Conservation (phyloP, 768 basidiomycete species). For the Termitomyces sp. region DNA sequence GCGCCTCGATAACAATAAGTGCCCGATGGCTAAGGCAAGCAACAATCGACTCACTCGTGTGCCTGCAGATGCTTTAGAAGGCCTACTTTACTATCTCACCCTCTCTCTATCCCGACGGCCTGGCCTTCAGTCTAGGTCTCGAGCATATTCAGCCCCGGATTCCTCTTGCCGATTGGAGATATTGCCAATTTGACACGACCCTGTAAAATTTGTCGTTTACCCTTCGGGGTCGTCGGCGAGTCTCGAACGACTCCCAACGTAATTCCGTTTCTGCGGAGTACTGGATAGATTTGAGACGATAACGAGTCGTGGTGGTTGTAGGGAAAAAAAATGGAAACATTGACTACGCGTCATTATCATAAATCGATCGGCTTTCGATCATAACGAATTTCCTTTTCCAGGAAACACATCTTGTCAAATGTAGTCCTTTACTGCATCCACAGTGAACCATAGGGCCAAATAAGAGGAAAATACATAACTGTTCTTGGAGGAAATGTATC, state of each 20-base stretch:
- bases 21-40: background rate
- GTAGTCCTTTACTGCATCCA: background rate
- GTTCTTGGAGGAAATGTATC: background rate
- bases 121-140: background rate
- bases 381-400: background rate
- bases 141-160: background rate
- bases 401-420: no score
- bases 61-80: background rate
- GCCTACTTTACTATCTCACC: background rate
- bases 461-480: background rate
- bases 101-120: background rate
- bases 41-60: background rate
- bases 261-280: background rate
- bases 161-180: constrained; percentile 6
- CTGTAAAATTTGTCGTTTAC: constrained; percentile 5
- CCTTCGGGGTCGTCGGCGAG: background rate
- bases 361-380: constrained; percentile 5
- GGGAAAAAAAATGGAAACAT: background rate
- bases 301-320: background rate
- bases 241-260: background rate
- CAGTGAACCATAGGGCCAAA: background rate
- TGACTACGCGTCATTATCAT: background rate
- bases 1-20: background rate
- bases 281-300: background rate
- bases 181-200: constrained; percentile 5